Evolutionary conservation across 257 asterid genomes (phyloP).

Genomic region (Penstemon eatonii): DNA sequence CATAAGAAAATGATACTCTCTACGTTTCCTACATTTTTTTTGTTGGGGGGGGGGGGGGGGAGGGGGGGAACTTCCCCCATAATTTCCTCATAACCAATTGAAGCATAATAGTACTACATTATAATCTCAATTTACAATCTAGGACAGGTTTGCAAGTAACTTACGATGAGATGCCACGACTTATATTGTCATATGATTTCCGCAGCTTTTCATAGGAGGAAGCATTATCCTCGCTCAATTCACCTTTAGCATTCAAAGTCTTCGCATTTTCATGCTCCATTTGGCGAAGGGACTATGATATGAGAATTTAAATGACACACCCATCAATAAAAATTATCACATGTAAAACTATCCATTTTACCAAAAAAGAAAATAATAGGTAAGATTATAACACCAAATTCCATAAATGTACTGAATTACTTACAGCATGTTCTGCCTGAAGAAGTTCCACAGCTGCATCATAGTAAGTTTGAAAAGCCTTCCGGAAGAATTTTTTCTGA

Average conservation of each 20-base stretch:
- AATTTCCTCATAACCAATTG: too few species aligned
- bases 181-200: constrained; percentile 82
- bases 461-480: constrained; percentile 80
- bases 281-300: constrained; percentile 81
- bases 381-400: constrained; percentile 22
- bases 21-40: too few species aligned
- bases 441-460: constrained; percentile 86
- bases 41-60: too few species aligned
- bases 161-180: constrained; percentile 92
- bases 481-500: constrained; percentile 72
- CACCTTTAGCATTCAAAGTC: constrained; percentile 95
- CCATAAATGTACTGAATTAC: constrained; percentile 28
- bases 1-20: too few species aligned
- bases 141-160: constrained; percentile 38
- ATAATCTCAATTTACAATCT: constrained; percentile 17
- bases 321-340: background rate
- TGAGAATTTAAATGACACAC: background rate
- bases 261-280: constrained; percentile 97
- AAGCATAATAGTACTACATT: constrained; percentile 3
- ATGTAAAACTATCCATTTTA: constrained; percentile 20
- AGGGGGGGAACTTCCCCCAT: too few species aligned
- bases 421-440: constrained; percentile 91
- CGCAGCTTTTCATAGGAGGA: constrained; percentile 87
- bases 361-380: constrained; percentile 14
- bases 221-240: constrained; percentile 87